phyloP scores from a whole-genome alignment of 78 protist genomes.

The Chrysochromulina parva region DNA sequence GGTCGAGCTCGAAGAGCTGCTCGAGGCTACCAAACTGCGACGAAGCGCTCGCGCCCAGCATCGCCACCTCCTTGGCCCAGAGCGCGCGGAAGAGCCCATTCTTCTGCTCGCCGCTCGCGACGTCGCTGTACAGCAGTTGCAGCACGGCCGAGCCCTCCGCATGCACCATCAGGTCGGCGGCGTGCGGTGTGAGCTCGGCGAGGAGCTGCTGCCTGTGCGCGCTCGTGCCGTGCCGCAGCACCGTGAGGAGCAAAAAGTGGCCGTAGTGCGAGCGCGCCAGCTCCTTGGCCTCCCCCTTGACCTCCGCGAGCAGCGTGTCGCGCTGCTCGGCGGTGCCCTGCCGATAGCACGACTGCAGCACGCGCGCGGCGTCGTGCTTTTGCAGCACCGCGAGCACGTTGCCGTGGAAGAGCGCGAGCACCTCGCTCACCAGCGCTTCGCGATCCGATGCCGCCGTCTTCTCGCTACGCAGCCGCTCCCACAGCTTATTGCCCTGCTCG shows the following conservation, averaged over 20 bases:
- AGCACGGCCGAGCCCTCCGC: constrained; percentile 23
- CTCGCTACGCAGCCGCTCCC: neutral
- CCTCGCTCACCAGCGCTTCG: neutral
- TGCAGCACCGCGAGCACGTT: neutral
- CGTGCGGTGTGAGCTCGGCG: neutral
- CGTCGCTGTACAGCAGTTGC: neutral
- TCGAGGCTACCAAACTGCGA: neutral
- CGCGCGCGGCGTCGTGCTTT: constrained; percentile 14
- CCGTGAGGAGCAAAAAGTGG: neutral
- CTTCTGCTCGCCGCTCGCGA: neutral
- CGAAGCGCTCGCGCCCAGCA: neutral
- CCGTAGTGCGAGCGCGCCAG: neutral
- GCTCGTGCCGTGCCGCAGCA: neutral
- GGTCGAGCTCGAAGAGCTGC: neutral
- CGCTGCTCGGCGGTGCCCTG: neutral
- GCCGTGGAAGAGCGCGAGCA: neutral
- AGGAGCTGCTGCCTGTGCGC: neutral
- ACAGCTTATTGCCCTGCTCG: neutral
- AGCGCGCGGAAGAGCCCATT: neutral
- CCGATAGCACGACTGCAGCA: neutral
- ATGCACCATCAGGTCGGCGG: neutral
- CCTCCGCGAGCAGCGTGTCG: neutral
- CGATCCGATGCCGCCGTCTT: neutral
- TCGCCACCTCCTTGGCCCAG: neutral
- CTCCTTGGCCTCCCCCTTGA: neutral